Percentiles rank a stretch among this genome's conserved stretches.
phyloP scores from a whole-genome alignment of 2,329 filamentous ascomycete genomes.

The Colletotrichum tropicale region DNA sequence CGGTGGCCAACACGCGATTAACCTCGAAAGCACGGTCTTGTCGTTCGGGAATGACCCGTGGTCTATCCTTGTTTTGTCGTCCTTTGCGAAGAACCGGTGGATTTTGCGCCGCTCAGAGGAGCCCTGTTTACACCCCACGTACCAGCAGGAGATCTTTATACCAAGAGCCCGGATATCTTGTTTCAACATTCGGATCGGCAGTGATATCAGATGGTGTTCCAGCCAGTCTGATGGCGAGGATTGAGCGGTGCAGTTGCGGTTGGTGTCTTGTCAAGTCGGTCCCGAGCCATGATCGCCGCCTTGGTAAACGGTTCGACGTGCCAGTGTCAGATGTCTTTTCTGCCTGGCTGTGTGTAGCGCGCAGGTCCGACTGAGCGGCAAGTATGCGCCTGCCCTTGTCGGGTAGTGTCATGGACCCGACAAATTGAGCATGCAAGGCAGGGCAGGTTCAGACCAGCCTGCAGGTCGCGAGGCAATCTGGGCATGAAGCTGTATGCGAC shows the following conservation, averaged over 20 bases:
- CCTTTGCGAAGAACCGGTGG: slow-evolving; percentile 6
- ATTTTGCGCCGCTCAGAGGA: neutral
- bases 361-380: neutral
- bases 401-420: neutral
- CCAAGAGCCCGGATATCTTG: slow-evolving; percentile 7
- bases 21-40: slow-evolving; percentile 7
- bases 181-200: slow-evolving; percentile 8
- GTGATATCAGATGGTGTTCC: slow-evolving; percentile 9
- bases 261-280: slow-evolving; percentile 1
- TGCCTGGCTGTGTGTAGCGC: neutral
- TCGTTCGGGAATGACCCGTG: slow-evolving; percentile 10
- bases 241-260: slow-evolving; percentile 1
- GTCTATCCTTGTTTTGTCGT: neutral
- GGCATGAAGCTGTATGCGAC: neutral
- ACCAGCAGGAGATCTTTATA: slow-evolving; percentile 7
- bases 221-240: slow-evolving; percentile 7
- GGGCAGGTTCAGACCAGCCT: slow-evolving; percentile 2
- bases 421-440: neutral
- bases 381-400: neutral
- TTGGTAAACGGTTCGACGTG: neutral
- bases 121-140: neutral
- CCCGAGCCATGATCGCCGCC: neutral
- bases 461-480: neutral
- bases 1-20: neutral
- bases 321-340: neutral